Conservation (phyloP, 2,329 filamentous ascomycete genomes). For the Fusarium albosuccineum region DNA sequence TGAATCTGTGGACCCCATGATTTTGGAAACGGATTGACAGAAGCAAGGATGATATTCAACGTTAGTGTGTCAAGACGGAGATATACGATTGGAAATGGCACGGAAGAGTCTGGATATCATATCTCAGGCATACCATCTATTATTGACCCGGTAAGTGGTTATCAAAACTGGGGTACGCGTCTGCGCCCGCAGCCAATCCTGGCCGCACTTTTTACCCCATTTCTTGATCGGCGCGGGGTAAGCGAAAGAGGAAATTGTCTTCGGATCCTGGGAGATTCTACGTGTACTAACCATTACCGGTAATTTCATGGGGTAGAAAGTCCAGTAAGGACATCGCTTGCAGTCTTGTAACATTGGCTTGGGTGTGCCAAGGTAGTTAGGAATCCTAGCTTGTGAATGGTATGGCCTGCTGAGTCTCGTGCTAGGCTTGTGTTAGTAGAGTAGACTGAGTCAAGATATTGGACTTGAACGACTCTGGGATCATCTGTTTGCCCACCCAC, state of each 20-base stretch:
- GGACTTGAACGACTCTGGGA: background rate
- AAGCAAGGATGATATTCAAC: background rate
- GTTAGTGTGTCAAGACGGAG: background rate
- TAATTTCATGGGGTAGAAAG: slow-evolving; percentile 5
- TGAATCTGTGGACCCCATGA: slow-evolving; percentile 12
- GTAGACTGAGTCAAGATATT: background rate
- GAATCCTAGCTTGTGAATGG: background rate
- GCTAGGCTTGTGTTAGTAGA: background rate
- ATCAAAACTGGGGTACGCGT: slow-evolving; percentile 8
- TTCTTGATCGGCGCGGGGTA: slow-evolving; percentile 7
- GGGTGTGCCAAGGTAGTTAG: too few relatives aligned
- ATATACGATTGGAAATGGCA: slow-evolving; percentile 3
- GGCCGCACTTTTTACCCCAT: slow-evolving; percentile 5
- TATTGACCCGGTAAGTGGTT: background rate
- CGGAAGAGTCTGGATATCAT: background rate
- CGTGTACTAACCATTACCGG: background rate
- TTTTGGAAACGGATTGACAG: background rate
- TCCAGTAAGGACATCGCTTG: background rate
- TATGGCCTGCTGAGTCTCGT: background rate
- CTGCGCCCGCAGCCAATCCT: slow-evolving; percentile 8
- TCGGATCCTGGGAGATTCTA: background rate
- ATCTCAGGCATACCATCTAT: background rate
- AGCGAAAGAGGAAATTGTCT: background rate
- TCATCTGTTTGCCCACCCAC: background rate
- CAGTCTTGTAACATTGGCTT: background rate